Conservation (phyloP, 2,329 filamentous ascomycete species). For the Fusarium sp. region DNA sequence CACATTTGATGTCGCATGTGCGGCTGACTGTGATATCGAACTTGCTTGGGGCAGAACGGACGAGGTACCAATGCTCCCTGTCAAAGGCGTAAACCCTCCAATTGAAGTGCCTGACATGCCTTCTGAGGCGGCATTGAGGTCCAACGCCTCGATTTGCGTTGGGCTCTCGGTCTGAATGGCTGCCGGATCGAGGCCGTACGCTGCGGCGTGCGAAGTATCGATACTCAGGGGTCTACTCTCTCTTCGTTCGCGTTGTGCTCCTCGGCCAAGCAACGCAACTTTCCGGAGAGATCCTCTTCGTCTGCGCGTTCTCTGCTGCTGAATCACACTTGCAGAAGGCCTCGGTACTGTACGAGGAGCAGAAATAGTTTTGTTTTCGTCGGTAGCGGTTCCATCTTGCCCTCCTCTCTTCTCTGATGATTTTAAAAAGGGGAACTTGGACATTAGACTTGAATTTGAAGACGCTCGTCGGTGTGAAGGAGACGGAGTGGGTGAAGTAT, state of each 20-base stretch:
- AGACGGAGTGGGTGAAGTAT: conserved; percentile 28
- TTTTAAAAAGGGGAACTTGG: conserved; percentile 76
- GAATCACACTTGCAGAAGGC: conserved; percentile 46
- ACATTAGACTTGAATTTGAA: conserved; percentile 72
- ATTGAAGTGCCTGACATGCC: conserved; percentile 58
- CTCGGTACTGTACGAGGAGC: conserved; percentile 45
- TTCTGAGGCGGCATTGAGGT: conserved; percentile 58
- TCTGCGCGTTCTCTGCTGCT: conserved; percentile 67
- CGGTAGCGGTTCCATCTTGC: conserved; percentile 52
- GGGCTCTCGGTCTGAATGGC: conserved; percentile 34
- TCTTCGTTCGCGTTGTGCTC: conserved; percentile 69
- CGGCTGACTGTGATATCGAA: conserved; percentile 21
- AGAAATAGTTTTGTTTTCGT: conserved; percentile 49
- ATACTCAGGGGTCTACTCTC: conserved; percentile 60
- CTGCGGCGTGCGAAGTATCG: conserved; percentile 50
- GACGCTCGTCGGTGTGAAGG: conserved; percentile 56
- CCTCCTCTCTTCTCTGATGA: conserved; percentile 45
- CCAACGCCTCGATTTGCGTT: conserved; percentile 50
- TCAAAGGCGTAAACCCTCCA: conserved; percentile 55
- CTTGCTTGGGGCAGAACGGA: conserved; percentile 26
- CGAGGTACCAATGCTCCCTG: conserved; percentile 33
- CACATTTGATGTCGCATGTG: conserved; percentile 12
- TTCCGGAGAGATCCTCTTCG: conserved; percentile 89
- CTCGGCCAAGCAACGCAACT: conserved; percentile 82
- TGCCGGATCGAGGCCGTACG: conserved; percentile 30